Conservation (phyloP, 2,329 filamentous ascomycete species). For the Penicillium sp. region DNA sequence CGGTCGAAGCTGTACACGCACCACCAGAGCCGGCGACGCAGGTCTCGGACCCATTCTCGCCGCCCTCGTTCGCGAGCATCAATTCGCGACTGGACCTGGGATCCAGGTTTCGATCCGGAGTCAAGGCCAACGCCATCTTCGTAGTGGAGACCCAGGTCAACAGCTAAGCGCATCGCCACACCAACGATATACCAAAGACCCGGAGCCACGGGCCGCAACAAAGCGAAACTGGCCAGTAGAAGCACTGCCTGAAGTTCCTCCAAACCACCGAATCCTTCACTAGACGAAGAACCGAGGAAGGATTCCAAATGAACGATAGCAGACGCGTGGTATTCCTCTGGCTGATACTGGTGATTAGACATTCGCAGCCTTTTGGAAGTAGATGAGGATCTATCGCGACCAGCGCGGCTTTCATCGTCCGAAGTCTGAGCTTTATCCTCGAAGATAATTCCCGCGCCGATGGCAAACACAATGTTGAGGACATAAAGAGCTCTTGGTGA, state of each 20-base stretch:
- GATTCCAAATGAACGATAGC: conserved; percentile 88
- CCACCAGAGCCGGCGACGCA: conserved; percentile 90
- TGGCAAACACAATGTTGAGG: conserved; percentile 95
- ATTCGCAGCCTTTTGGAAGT: conserved; percentile 51
- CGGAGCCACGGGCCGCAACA: conserved; percentile 85
- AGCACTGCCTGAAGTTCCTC: conserved; percentile 94
- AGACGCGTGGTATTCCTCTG: conserved; percentile 94
- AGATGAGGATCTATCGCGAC: conserved; percentile 26
- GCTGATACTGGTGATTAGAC: conserved; percentile 66
- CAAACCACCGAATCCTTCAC: conserved; percentile 73
- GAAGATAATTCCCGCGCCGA: conserved; percentile 89
- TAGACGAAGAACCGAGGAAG: conserved; percentile 64
- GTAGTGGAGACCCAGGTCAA: conserved; percentile 88
- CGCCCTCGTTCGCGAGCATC: conserved; percentile 61
- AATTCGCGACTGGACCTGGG: conserved; percentile 37
- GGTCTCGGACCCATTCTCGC: conserved; percentile 79
- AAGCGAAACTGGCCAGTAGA: conserved; percentile 83
- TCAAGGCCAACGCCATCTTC: conserved; percentile 76
- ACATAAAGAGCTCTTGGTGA: conserved; percentile 84
- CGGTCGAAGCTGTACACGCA: conserved; percentile 93
- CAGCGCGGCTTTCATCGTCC: conserved; percentile 23
- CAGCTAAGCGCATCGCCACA: conserved; percentile 82
- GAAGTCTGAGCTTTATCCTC: conserved; percentile 44
- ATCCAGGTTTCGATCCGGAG: conserved; percentile 41
- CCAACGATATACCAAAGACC: conserved; percentile 97